Conservation (phyloP, 257 asterid species). For the Rubia yunnanensis region DNA sequence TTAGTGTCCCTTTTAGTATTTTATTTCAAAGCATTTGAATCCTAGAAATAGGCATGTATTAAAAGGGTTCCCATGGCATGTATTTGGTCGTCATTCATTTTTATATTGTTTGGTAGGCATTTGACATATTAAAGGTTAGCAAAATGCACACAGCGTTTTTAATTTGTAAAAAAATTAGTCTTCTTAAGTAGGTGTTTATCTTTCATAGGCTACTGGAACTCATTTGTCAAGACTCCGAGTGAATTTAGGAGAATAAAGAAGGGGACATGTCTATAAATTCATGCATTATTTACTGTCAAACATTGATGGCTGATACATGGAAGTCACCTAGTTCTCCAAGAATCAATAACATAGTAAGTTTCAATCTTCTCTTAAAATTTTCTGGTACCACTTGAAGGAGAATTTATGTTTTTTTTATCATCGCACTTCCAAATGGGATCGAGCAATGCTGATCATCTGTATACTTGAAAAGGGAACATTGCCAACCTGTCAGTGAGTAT, state of each 20-base stretch:
- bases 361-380: not conserved
- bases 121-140: too few species aligned
- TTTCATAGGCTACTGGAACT: conserved; percentile 59
- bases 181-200: conserved; percentile 12
- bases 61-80: too few species aligned
- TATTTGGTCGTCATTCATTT: too few species aligned
- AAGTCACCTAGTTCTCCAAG: conserved; percentile 84
- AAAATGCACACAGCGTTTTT: not conserved
- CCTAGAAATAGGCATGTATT: too few species aligned
- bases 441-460: too few species aligned
- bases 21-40: too few species aligned
- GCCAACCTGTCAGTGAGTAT: too few species aligned
- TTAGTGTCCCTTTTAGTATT: too few species aligned
- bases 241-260: conserved; percentile 41
- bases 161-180: not conserved
- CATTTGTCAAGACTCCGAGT: conserved; percentile 44
- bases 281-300: conserved; percentile 82
- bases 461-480: too few species aligned
- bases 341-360: conserved; percentile 62
- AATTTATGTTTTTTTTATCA: not conserved
- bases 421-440: too few species aligned
- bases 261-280: conserved; percentile 73
- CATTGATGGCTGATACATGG: conserved; percentile 78
- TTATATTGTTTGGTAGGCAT: too few species aligned
- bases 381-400: not conserved